These are phyloP conservation scores for Eleusine coracana DNA, from an alignment of 176 grass and related monocot species.

Conservation along the genomic window DNA sequence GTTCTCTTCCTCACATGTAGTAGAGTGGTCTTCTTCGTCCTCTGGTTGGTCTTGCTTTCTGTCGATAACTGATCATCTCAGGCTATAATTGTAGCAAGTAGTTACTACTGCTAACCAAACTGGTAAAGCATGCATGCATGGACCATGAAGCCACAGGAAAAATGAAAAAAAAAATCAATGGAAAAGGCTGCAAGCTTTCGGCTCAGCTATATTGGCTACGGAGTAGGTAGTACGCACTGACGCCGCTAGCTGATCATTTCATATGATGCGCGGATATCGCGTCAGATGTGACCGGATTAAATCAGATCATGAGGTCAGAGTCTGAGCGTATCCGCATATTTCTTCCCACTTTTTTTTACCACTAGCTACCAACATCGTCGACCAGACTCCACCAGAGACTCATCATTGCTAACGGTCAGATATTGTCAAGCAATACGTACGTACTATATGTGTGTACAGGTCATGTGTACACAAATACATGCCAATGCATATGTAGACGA, in stretches of 20 bases:
- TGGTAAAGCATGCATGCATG: not conserved
- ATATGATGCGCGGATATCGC: not conserved
- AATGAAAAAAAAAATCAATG: not conserved
- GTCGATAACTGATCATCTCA: not conserved
- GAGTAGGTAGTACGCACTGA: not conserved
- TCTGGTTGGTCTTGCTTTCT: too few species aligned
- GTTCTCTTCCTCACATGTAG: too few species aligned
- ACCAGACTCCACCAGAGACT: not conserved
- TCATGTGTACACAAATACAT: not conserved
- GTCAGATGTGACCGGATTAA: conserved; percentile 7
- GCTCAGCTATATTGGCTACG: not conserved
- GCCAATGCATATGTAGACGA: not conserved
- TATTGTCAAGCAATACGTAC: not conserved
- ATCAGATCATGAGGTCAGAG: not conserved
- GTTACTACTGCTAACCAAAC: not conserved
- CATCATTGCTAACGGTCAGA: conserved; percentile 11
- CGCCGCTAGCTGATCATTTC: conserved; percentile 8
- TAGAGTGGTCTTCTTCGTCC: conserved; percentile 20
- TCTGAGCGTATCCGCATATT: conserved; percentile 32
- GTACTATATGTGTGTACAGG: not conserved
- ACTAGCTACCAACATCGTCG: conserved; percentile 16
- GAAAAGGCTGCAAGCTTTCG: conserved; percentile 1
- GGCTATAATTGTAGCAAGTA: not conserved
- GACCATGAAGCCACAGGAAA: not conserved
- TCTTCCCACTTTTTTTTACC: conserved; percentile 1